Evolutionary conservation across 805 yeast species (phyloP).

Genomic region (Teunomyces barrocoloradensis): DNA sequence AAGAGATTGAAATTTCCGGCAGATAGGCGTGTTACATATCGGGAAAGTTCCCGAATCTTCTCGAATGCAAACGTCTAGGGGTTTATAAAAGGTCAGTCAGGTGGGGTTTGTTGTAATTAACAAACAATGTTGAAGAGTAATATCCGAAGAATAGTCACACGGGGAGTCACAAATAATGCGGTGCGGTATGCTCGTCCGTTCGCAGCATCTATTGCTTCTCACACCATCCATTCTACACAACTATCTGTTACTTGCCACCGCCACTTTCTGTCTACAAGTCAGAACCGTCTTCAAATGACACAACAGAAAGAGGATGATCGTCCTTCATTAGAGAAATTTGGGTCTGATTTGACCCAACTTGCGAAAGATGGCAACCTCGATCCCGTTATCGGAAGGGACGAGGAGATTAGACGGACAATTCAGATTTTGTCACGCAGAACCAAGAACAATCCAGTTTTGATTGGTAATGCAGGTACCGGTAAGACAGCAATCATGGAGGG

Average conservation of each 20-base stretch:
- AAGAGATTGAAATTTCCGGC: background rate
- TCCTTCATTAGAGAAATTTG: constrained; percentile 81
- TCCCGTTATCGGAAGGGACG: constrained; percentile 97
- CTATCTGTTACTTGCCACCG: constrained; percentile 4
- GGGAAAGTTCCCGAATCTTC: constrained; percentile 13
- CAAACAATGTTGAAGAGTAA: constrained; percentile 2
- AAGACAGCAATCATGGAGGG: constrained; percentile 97
- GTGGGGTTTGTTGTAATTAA: background rate
- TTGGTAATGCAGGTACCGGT: constrained; percentile 98
- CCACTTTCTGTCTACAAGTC: constrained; percentile 20
- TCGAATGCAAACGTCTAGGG: background rate
- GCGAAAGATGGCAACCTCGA: constrained; percentile 90
- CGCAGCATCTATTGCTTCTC: background rate
- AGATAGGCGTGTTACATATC: constrained; percentile 5
- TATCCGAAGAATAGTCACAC: background rate
- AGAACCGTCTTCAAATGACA: constrained; percentile 34
- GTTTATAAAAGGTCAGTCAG: background rate
- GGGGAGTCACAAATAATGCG: background rate
- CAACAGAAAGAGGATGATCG: constrained; percentile 47
- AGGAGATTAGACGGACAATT: constrained; percentile 88
- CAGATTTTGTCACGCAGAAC: constrained; percentile 91
- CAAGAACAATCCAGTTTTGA: constrained; percentile 91
- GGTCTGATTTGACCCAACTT: constrained; percentile 78
- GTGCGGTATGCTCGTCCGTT: background rate
- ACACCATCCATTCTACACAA: background rate